Base-by-base conservation (phyloP, 345 rosid species). In the Erodium maritimum region DNA sequence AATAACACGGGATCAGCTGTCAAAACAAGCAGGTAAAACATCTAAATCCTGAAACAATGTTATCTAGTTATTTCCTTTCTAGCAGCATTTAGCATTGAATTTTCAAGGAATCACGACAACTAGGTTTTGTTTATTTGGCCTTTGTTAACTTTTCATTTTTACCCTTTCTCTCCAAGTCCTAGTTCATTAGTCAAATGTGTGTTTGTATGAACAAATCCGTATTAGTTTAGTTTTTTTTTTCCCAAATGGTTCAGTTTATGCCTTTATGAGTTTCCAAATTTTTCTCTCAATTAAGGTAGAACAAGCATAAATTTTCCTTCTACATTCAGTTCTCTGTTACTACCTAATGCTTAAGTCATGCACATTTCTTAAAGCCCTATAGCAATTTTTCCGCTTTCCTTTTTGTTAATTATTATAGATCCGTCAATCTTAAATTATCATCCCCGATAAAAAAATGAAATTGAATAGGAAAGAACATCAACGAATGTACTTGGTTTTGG, bases 1-100 rank as follows among this genome's bases (percentile, higher is more conserved):
- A 93, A 85, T 57, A 75, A 89, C 71, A 93, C 96, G 0, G 95
- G 99, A 55, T 78, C 99, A 61, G 96, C 96, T 25, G 96, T 93
- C 69, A 93, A 89, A 76, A 87, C 99, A 54, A 93, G 96, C 94
- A 87, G 96, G 96, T 85, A 51, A 55, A 12, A 18, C 29, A 12
- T 54, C 42, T 64, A 18, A 48, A 21, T 51, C 37, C 52, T 62
- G 29, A 55, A 12, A 50, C 37, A 56, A 17, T 37, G 50, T 53
- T 50, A n/a, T 54, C 54, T 69, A 54, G 51, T 58, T 67, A 5
- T 0, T 48, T 45, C 5, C 37, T 29, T 29, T 29, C 37, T 29
- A 29, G 37, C 37, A 29, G 37, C 37, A 29, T 29, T 29, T 29
- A 29, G 13, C 46, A 11, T 21, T 14, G 17, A 42, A 7, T 42